A percentile compares a stretch with the other conserved stretches of the same genome.
phyloP scores from a whole-genome alignment of 1,284 basidiomycete genomes.

The Heimioporus punctisporus region DNA sequence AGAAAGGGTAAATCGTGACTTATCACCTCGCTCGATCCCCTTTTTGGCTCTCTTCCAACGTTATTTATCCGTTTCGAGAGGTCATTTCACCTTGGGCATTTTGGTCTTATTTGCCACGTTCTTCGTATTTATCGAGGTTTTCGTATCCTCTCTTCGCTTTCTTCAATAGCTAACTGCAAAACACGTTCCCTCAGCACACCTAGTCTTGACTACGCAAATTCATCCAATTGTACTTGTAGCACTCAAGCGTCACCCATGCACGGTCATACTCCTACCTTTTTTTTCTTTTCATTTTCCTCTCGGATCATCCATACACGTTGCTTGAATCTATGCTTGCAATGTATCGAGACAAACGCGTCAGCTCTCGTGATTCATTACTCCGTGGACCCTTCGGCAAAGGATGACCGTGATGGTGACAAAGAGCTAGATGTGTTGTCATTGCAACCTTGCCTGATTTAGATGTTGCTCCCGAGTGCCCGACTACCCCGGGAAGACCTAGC shows the following conservation, averaged over 20 bases:
- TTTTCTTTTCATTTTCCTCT: background rate
- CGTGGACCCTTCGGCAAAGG: background rate
- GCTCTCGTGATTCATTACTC: conserved; percentile 2
- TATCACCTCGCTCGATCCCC: background rate
- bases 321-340: conserved; percentile 22
- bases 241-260: conserved; percentile 10
- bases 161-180: background rate
- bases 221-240: conserved; percentile 26
- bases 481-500: too few species aligned
- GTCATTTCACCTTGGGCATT: conserved; percentile 5
- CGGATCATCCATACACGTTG: conserved; percentile 8
- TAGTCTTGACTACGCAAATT: conserved; percentile 10
- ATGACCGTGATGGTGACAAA: background rate
- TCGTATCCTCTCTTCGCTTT: conserved; percentile 11
- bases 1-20: conserved; percentile 64
- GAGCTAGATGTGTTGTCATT: too few species aligned
- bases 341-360: conserved; percentile 11
- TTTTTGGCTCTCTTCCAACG: background rate
- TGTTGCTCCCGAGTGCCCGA: too few species aligned
- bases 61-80: conserved; percentile 19
- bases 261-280: background rate
- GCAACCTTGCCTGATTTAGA: too few species aligned
- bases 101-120: conserved; percentile 10
- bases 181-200: background rate
- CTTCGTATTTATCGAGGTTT: conserved; percentile 17